Evolutionary conservation across 352 stramenopile species (phyloP).

Genomic region (Globisporangium irregulare): DNA sequence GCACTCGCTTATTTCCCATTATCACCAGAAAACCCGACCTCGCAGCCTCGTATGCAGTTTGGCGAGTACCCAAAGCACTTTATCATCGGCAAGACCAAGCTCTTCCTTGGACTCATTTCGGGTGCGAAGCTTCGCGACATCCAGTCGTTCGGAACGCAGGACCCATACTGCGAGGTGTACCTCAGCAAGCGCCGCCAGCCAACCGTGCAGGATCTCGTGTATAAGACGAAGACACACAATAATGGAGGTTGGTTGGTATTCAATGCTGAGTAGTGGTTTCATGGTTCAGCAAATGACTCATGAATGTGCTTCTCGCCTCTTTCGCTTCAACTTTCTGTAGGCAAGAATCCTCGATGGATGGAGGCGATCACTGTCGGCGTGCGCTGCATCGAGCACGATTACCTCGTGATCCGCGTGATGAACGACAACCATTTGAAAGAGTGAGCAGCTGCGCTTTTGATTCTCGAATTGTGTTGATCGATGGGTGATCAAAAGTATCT

Average conservation of each 20-base stretch:
- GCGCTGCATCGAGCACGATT: conserved; percentile 81
- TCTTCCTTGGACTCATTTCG: conserved; percentile 62
- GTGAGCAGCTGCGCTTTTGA: conserved; percentile 19
- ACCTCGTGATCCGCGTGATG: conserved; percentile 75
- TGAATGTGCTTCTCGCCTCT: neutral
- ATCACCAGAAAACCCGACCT: conserved; percentile 63
- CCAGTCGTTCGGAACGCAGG: conserved; percentile 74
- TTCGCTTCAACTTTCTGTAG: conserved; percentile 14
- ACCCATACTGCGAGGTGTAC: conserved; percentile 72
- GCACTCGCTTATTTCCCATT: neutral
- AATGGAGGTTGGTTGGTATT: conserved; percentile 48
- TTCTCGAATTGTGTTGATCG: neutral
- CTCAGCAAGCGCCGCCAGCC: conserved; percentile 47
- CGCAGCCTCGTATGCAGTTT: conserved; percentile 55
- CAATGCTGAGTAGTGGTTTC: neutral
- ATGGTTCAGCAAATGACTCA: neutral
- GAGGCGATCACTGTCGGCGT: conserved; percentile 55
- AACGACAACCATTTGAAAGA: conserved; percentile 79
- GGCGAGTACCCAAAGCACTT: conserved; percentile 77
- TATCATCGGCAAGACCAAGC: conserved; percentile 67
- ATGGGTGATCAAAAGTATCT: neutral
- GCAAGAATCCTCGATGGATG: conserved; percentile 77
- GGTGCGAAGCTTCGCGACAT: conserved; percentile 75
- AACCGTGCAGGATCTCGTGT: conserved; percentile 50
- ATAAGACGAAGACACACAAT: conserved; percentile 70